These are phyloP conservation scores for Trifolium pratense DNA, from an alignment of 306 rosid genomes.

Conservation along the genomic window DNA sequence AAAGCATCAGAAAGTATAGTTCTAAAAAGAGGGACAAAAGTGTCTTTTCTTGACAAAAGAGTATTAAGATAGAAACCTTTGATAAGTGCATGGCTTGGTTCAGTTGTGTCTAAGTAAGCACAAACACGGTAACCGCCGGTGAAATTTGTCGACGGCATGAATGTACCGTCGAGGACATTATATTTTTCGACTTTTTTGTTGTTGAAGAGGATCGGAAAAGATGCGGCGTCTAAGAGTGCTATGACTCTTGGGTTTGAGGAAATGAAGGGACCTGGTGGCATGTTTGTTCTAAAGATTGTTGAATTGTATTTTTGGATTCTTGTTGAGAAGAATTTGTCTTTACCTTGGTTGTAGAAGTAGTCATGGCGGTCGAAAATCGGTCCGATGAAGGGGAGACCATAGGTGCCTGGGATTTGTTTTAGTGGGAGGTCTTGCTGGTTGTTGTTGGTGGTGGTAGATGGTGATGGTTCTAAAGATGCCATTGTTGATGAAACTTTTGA, in stretches of 20 bases:
- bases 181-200: constrained; percentile 59
- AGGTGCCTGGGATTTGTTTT: constrained; percentile 65
- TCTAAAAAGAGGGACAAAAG: constrained; percentile 58
- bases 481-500: neutral
- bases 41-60: constrained; percentile 43
- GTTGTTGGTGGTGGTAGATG: neutral
- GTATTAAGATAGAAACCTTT: constrained; percentile 51
- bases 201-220: constrained; percentile 70
- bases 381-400: constrained; percentile 64
- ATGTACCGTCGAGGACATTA: constrained; percentile 74
- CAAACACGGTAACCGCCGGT: constrained; percentile 75
- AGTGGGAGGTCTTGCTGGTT: constrained; percentile 43
- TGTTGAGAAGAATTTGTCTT: constrained; percentile 57
- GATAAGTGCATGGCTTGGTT: constrained; percentile 54
- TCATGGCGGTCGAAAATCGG: constrained; percentile 60
- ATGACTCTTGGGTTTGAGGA: constrained; percentile 60
- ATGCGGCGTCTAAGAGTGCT: constrained; percentile 60
- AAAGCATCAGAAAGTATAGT: constrained; percentile 42
- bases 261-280: constrained; percentile 81
- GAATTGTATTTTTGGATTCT: constrained; percentile 51
- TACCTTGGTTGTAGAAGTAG: constrained; percentile 73
- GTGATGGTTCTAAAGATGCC: constrained; percentile 25
- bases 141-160: constrained; percentile 71
- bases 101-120: constrained; percentile 67
- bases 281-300: constrained; percentile 73